These are phyloP conservation scores for Debaryomycetaceae sp. DNA, from an alignment of 1,139 yeast genomes.

Conservation along the genomic window DNA sequence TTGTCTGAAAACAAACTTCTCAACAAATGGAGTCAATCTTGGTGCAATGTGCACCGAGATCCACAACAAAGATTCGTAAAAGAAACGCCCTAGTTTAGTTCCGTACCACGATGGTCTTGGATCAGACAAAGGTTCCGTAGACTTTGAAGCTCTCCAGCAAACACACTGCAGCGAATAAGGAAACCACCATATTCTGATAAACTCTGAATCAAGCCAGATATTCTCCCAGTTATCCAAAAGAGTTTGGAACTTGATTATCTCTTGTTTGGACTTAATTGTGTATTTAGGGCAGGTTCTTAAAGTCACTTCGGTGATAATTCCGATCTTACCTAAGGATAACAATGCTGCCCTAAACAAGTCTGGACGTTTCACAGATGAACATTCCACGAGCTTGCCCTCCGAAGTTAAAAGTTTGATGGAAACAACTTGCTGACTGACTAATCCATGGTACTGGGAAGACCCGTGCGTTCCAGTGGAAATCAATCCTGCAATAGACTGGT, in stretches of 20 bases:
- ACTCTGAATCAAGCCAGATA: conserved; percentile 89
- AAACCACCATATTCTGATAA: conserved; percentile 95
- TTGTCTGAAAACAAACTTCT: conserved; percentile 75
- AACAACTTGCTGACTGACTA: conserved; percentile 85
- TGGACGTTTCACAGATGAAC: conserved; percentile 66
- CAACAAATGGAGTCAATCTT: conserved; percentile 76
- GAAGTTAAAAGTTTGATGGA: conserved; percentile 71
- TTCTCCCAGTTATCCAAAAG: conserved; percentile 65
- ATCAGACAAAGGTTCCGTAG: conserved; percentile 57
- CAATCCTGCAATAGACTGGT: conserved; percentile 90
- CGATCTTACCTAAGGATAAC: conserved; percentile 86
- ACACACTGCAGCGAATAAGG: conserved; percentile 87
- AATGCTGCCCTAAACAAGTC: conserved; percentile 82
- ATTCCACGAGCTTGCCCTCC: conserved; percentile 63
- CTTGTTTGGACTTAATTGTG: conserved; percentile 77
- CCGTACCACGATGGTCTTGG: conserved; percentile 87
- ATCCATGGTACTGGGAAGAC: conserved; percentile 87
- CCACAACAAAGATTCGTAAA: conserved; percentile 80
- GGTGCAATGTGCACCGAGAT: conserved; percentile 72
- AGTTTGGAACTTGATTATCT: conserved; percentile 73
- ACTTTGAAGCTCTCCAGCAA: conserved; percentile 83
- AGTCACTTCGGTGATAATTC: conserved; percentile 86
- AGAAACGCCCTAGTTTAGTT: conserved; percentile 67
- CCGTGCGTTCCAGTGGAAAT: conserved; percentile 98
- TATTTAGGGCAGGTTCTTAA: conserved; percentile 80